A percentile compares a stretch with the other conserved stretches of the same genome.
phyloP scores from a whole-genome alignment of 305 asterid genomes.

The Fraxinus albicans region DNA sequence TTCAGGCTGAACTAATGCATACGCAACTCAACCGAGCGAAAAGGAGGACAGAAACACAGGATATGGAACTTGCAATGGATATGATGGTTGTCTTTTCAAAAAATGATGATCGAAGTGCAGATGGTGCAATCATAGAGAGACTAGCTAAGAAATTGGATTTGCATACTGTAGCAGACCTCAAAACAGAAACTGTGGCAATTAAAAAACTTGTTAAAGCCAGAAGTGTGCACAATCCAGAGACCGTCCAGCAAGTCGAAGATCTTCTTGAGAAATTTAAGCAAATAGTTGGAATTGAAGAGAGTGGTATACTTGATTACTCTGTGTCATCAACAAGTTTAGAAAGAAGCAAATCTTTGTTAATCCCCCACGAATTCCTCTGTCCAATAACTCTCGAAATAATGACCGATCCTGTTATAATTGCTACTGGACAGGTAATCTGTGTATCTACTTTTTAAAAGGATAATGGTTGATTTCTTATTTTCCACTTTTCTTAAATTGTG shows the following conservation, averaged over 20 bases:
- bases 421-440: conserved; percentile 57
- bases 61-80: conserved; percentile 71
- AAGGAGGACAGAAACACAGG: conserved; percentile 55
- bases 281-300: conserved; percentile 47
- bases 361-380: conserved; percentile 62
- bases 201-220: conserved; percentile 41
- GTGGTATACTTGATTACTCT: conserved; percentile 39
- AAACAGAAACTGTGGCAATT: conserved; percentile 44
- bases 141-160: conserved; percentile 57
- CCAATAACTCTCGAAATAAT: conserved; percentile 62
- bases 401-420: conserved; percentile 64
- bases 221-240: conserved; percentile 20
- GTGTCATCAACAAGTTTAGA: conserved; percentile 32
- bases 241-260: conserved; percentile 36
- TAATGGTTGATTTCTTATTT: background rate
- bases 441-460: background rate
- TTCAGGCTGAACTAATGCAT: conserved; percentile 61
- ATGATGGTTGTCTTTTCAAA: conserved; percentile 55
- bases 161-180: conserved; percentile 43
- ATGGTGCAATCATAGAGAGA: conserved; percentile 49
- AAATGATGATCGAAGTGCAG: conserved; percentile 44
- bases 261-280: conserved; percentile 50
- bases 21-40: conserved; percentile 58
- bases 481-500: background rate
- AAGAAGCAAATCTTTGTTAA: conserved; percentile 44